These are phyloP conservation scores for Trypanosoma caninum DNA, from an alignment of 208 protist genomes.

Conservation along the genomic window DNA sequence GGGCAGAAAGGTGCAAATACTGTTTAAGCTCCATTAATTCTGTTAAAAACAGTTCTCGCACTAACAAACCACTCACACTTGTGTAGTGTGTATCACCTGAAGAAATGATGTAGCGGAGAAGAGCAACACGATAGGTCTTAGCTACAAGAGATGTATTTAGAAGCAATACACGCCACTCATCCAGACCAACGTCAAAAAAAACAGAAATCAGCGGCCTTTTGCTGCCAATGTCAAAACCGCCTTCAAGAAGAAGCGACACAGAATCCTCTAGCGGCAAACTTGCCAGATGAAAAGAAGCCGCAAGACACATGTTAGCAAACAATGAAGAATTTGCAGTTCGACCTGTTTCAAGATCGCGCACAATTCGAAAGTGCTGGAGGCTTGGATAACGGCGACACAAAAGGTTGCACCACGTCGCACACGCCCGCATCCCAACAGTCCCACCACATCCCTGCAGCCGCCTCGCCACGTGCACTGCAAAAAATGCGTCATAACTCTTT, in stretches of 20 bases:
- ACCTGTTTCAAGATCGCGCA: constrained; percentile 43
- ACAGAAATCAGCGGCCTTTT: neutral
- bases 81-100: constrained; percentile 6
- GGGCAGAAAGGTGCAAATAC: neutral
- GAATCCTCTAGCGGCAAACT: constrained; percentile 10
- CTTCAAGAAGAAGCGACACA: constrained; percentile 21
- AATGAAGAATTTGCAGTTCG: constrained; percentile 41
- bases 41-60: constrained; percentile 22
- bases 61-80: constrained; percentile 11
- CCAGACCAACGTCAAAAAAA: constrained; percentile 8
- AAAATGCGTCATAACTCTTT: constrained; percentile 9
- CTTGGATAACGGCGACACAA: constrained; percentile 53
- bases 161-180: constrained; percentile 16
- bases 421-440: constrained; percentile 33
- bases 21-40: constrained; percentile 22
- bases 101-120: constrained; percentile 19
- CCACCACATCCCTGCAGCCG: constrained; percentile 38
- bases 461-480: constrained; percentile 44
- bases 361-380: constrained; percentile 62
- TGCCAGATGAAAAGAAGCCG: constrained; percentile 28
- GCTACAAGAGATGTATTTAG: constrained; percentile 3
- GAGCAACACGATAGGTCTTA: constrained; percentile 12
- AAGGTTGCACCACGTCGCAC: constrained; percentile 48
- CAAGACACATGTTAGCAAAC: constrained; percentile 30
- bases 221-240: constrained; percentile 6